phyloP scores from a whole-genome alignment of 2,329 filamentous ascomycete genomes.

The Juglanconis juglandina region DNA sequence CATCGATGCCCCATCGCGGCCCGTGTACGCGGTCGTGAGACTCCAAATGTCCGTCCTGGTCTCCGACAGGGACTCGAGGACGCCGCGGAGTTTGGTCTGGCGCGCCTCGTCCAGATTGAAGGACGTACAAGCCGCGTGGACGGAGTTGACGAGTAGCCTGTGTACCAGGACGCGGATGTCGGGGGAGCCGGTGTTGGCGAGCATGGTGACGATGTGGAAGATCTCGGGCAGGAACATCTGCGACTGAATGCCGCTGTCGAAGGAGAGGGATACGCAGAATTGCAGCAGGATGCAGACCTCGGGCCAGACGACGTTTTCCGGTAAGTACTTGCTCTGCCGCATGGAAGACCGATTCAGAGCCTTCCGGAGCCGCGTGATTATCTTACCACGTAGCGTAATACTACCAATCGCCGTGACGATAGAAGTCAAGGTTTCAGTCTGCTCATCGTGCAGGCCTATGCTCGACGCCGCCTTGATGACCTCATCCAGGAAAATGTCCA shows the following conservation, averaged over 20 bases:
- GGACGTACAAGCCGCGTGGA: slow-evolving; percentile 65
- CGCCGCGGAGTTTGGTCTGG: slow-evolving; percentile 51
- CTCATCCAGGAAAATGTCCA: slow-evolving; percentile 67
- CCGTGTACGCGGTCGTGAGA: slow-evolving; percentile 37
- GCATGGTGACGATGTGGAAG: slow-evolving; percentile 69
- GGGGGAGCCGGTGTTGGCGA: slow-evolving; percentile 60
- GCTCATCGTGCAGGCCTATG: slow-evolving; percentile 55
- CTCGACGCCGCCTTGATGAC: slow-evolving; percentile 60
- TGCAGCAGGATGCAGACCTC: slow-evolving; percentile 66
- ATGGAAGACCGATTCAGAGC: slow-evolving; percentile 65
- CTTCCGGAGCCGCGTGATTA: slow-evolving; percentile 64
- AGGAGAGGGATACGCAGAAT: slow-evolving; percentile 64
- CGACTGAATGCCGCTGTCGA: slow-evolving; percentile 64
- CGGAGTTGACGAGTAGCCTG: slow-evolving; percentile 61
- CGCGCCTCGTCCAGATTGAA: slow-evolving; percentile 60
- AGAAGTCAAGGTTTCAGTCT: slow-evolving; percentile 58
- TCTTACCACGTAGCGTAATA: slow-evolving; percentile 61
- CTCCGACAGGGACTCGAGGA: slow-evolving; percentile 58
- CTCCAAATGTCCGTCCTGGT: slow-evolving; percentile 57
- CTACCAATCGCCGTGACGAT: slow-evolving; percentile 63
- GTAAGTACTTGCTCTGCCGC: slow-evolving; percentile 61
- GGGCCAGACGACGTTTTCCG: slow-evolving; percentile 66
- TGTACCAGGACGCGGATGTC: slow-evolving; percentile 59
- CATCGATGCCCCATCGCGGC: slow-evolving; percentile 52
- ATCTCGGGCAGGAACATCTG: slow-evolving; percentile 67